phyloP scores from a whole-genome alignment of 2,329 filamentous ascomycete genomes.

The Claviceps paspali region DNA sequence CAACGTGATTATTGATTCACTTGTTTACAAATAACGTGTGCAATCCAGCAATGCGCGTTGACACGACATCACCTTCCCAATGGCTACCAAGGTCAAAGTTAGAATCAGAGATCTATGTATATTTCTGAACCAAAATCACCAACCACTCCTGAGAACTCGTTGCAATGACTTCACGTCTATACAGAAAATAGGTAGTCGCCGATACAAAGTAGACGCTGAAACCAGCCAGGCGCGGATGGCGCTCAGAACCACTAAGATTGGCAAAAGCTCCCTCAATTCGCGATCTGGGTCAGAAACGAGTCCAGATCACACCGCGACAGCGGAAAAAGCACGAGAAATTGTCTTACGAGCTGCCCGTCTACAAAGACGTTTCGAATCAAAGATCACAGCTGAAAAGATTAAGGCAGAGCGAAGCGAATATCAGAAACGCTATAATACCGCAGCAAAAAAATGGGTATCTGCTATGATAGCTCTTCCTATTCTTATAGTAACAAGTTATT shows the following conservation, averaged over 20 bases:
- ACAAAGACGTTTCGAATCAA: conserved; percentile 7
- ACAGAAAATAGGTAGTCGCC: neutral
- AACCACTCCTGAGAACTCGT: neutral
- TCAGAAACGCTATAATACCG: conserved; percentile 26
- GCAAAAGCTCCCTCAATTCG: neutral
- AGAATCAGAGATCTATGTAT: too few species aligned
- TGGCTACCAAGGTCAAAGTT: too few species aligned
- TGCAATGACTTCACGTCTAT: neutral
- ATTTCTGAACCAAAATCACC: too few species aligned
- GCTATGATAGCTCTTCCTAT: conserved; percentile 38
- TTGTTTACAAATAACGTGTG: too few species aligned
- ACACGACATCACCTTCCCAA: too few species aligned
- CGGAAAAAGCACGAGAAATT: conserved; percentile 11
- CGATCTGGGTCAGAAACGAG: neutral
- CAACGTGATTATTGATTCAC: too few species aligned
- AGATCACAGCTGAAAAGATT: conserved; percentile 9
- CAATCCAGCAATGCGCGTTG: too few species aligned
- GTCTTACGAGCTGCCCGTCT: conserved; percentile 11
- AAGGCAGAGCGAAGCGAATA: conserved; percentile 19
- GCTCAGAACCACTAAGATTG: neutral
- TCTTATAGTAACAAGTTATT: conserved; percentile 38
- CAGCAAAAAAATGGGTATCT: conserved; percentile 29
- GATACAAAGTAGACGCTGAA: neutral
- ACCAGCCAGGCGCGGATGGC: neutral
- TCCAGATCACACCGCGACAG: neutral